Base-by-base conservation (phyloP, 805 yeast species). In the Saccharomycopsis schoenii region DNA sequence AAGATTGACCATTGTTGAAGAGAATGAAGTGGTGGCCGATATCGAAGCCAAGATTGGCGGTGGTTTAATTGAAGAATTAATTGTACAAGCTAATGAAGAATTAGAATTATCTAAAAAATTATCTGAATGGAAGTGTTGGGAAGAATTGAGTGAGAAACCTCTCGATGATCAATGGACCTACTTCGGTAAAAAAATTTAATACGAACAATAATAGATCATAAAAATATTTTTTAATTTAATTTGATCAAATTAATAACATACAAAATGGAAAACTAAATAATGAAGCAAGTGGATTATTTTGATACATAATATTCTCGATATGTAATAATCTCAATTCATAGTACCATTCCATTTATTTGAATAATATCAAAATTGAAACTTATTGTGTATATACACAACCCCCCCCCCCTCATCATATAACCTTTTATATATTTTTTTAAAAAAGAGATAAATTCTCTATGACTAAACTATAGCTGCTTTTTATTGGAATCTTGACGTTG, bases 11-110 rank as follows among this genome's bases (percentile, higher is more conserved):
- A 76, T 87, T 58, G 96, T 88, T 21, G 83, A 87, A 70, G 68
- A 73, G 55, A 80, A 80, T 63, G 89, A 84, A 65, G 80, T 83
- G 59, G 73, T 79, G 51, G 86, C 80, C 67, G 81, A 77, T 64
- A 87, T 89, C 66, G 96, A 89, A 75, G 74, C 77, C 65, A 74
- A 83, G 71, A 85, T 89, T 65, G 96, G 96, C 19, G 83, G 86
- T 64, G 96, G 96, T 1, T 80, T 89, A 68, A 84, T 89, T 65
- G 96, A 89, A 74, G 96, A 89, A 76, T 75, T 89, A 62, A 70
- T 89, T 60, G 78, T 88, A 62, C 96, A 89, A 76, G 96, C 96
- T 15, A 81, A 84, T 67, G 94, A 88, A 62, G 96, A 89, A 75
- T 81, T 82, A 67, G 79, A 78, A 60, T 79, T 89, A 67, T 85